Percentiles rank a stretch among this genome's conserved stretches.
These are phyloP conservation scores for Bacidia rubella DNA, from an alignment of 495 filamentous ascomycete genomes.

Conservation along the genomic window DNA sequence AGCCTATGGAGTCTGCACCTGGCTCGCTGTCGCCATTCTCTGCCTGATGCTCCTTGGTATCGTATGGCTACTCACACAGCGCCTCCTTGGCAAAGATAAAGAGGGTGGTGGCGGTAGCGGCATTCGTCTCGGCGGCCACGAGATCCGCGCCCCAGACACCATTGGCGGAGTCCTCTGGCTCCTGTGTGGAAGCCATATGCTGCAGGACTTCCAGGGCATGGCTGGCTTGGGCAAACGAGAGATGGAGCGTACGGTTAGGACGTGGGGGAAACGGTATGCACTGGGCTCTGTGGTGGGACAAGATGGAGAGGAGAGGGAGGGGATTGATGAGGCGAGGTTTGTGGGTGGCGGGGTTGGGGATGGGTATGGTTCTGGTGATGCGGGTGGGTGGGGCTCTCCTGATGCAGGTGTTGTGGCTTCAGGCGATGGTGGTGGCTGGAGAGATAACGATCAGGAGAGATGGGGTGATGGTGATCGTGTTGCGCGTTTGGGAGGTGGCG, in stretches of 20 bases:
- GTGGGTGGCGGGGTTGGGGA: neutral
- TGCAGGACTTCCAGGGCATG: constrained; percentile 6
- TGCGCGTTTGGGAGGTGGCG: too few relatives aligned
- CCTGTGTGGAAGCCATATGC: constrained; percentile 8
- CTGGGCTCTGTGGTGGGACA: constrained; percentile 7
- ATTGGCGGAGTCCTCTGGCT: constrained; percentile 3
- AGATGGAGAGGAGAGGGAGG: constrained; percentile 11
- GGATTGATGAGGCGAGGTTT: constrained; percentile 8
- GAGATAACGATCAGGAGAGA: too few relatives aligned
- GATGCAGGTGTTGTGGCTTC: too few relatives aligned
- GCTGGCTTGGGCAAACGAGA: neutral
- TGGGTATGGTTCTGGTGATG: too few relatives aligned
- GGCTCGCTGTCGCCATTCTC: constrained; percentile 25
- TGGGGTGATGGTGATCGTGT: too few relatives aligned
- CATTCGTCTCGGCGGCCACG: neutral
- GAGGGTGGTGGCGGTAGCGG: neutral
- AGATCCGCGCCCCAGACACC: constrained; percentile 4
- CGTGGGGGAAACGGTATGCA: constrained; percentile 8
- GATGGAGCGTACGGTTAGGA: constrained; percentile 1
- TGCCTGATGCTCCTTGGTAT: constrained; percentile 25
- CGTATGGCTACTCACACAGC: constrained; percentile 15
- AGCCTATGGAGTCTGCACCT: constrained; percentile 22
- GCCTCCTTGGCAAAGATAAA: neutral
- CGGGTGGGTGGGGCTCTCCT: too few relatives aligned
- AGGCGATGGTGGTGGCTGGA: too few relatives aligned